Base-by-base conservation (phyloP, 148 eudicot species). In the Fallopia convolvulus region DNA sequence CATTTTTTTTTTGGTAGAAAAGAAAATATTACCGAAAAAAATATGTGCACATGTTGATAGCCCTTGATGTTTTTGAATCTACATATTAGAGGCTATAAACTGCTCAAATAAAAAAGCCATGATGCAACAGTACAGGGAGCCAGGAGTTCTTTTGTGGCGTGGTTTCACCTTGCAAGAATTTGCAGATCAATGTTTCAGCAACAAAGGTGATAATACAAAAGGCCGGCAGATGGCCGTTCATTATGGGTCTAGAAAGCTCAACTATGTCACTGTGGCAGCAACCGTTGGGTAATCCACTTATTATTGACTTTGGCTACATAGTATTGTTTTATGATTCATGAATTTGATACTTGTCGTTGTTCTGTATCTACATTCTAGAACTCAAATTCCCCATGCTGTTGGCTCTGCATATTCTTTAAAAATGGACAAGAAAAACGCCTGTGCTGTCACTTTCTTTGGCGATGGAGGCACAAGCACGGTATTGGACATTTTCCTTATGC, bases 401-500 rank as follows among this genome's bases (percentile, higher is more conserved):
- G 97, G 97, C 11, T 91, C 86, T 65, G 98, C 98, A 53, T 91
- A 92, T 78, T 90, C 97, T 14, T 82, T 90, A 33, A 92, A 92
- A 78, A 88, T 89, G 91, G 97, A 92, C 75, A 75, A 81, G 40
- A 88, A 87, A 82, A 83, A 88, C 75, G 91, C 97, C 6, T 93
- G 95, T 78, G 81, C 83, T n/a, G 84, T 93, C 75, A 85, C 93
- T 85, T 93, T 82, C 79, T 88, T 85, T 76, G 96, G 98, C 13
- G 98, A 93, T 80, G 98, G 98, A 52, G 85, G 88, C 70, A 86
- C 88, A 68, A 89, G 98, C 79, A 89, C 90, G 77, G 93, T 88
- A 80, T n/a, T 42, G 32, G 17, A 10, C 75, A n/a, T 73, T 42
- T 26, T 17, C 47, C 75, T 42, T 10, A 42, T 3, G 10, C 36